phyloP scores from a whole-genome alignment of 1,284 basidiomycete species.

The Agroathelia rolfsii region DNA sequence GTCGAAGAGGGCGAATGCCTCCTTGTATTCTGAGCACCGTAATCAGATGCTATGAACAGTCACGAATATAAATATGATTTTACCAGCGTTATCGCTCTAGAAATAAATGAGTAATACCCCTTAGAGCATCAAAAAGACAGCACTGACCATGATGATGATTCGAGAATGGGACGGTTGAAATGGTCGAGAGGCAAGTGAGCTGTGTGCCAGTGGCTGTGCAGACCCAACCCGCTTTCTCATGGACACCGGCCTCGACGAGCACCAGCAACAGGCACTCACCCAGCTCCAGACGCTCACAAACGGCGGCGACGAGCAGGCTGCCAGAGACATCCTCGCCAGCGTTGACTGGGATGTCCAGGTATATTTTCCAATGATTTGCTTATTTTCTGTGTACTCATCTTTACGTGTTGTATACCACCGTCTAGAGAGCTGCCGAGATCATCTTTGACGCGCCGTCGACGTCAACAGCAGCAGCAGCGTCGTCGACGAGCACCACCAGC shows the following conservation, averaged over 20 bases:
- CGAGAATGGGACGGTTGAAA: too few relatives aligned
- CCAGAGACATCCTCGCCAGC: conserved; percentile 45
- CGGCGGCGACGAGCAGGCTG: conserved; percentile 45
- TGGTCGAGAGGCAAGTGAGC: too few relatives aligned
- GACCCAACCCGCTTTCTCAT: too few relatives aligned
- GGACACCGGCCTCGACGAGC: conserved; percentile 27
- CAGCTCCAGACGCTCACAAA: conserved; percentile 50
- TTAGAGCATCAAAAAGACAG: too few relatives aligned
- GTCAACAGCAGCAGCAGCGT: conserved; percentile 14
- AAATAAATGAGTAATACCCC: too few relatives aligned
- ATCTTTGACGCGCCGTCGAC: conserved; percentile 37
- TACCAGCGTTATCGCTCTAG: too few relatives aligned
- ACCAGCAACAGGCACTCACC: conserved; percentile 38
- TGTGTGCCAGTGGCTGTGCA: too few relatives aligned
- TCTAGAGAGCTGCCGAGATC: conserved; percentile 48
- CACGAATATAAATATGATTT: too few relatives aligned
- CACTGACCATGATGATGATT: too few relatives aligned
- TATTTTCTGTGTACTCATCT: conserved; percentile 3
- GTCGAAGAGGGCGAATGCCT: conserved; percentile 97
- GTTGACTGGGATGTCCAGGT: conserved; percentile 66
- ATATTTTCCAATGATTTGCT: conserved; percentile 8
- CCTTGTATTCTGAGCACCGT: conserved; percentile 94
- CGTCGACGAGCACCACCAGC: conserved; percentile 11
- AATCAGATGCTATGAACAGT: too few relatives aligned
- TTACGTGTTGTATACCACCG: neutral